Base-by-base conservation (phyloP, 441 rosid genomes). In the Brassica balearica region DNA sequence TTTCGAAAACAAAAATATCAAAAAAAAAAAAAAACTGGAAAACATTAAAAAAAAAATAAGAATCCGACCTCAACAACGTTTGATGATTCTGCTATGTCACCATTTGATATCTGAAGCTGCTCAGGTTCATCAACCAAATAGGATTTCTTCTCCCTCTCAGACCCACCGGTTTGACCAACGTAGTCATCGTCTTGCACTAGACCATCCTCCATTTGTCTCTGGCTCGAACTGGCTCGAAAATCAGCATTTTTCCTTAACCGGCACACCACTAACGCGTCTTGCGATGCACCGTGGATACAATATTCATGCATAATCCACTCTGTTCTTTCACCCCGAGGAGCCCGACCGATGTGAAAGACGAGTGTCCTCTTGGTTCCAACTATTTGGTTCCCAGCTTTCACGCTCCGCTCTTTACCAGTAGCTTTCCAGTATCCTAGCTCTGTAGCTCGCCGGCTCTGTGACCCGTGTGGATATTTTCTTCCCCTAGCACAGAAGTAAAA, bases 221-320 rank as follows among this genome's bases (percentile, higher is more conserved):
- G 79, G 59, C 51, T 70, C 19, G 80, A 53, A 69, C 41, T 74
- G 25, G 77, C 77, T 60, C 66, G 74, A 58, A 91, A 92, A 20
- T 88, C 97, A 0, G 19, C 20, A 38, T 92, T 94, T 86, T 51
- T 91, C 76, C 88, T 84, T 14, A 94, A 86, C 27, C 97, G 94
- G 84, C 98, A 94, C 59, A 91, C 85, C 38, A 95, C 98, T 38
- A 89, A 82, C n/a, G 97, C 84, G 20, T 94, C 92, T 93, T 94
- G 80, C 29, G 36, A 69, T 22, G 77, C 81, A 5, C 91, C 92
- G 1, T 77, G 65, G 89, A 87, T 81, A 73, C 93, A 89, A 67
- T 86, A 95, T 74, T 95, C 97, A 20, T 92, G 97, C 93, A 95
- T 88, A 68, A 91, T 95, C 97, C 99, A 92, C 75, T 92, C 97